Conservation (phyloP, 345 rosid genomes). For the Erucastrum elatum region DNA sequence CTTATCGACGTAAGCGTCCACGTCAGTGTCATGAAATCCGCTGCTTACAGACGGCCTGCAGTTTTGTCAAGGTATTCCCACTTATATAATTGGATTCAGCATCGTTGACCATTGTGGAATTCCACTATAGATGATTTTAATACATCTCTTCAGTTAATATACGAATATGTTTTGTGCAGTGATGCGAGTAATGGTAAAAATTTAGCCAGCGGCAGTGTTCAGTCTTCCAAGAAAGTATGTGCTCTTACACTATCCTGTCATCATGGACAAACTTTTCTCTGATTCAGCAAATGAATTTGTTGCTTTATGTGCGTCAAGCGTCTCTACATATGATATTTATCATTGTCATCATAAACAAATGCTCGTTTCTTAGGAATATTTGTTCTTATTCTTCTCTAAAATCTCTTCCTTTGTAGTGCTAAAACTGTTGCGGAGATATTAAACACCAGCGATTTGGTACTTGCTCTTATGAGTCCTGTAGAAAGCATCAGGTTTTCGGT, state of each 20-base stretch:
- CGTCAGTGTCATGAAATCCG: slow-evolving; percentile 64
- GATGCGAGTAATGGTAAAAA: slow-evolving; percentile 39
- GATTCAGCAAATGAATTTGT: not conserved
- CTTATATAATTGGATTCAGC: slow-evolving; percentile 25
- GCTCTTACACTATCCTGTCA: slow-evolving; percentile 11
- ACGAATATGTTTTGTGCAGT: slow-evolving; percentile 50
- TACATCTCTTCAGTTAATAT: slow-evolving; percentile 8
- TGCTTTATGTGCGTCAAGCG: not conserved
- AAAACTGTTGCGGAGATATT: not conserved
- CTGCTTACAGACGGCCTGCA: slow-evolving; percentile 45
- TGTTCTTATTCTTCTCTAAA: slow-evolving; percentile 1
- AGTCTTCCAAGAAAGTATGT: slow-evolving; percentile 61
- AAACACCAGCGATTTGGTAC: too few species aligned
- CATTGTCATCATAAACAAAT: not conserved
- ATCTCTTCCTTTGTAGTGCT: not conserved
- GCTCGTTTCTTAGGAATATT: not conserved
- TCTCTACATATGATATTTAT: not conserved
- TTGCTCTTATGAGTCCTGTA: too few species aligned
- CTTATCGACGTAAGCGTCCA: slow-evolving; percentile 84
- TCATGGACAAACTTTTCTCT: not conserved
- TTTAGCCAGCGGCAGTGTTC: slow-evolving; percentile 45
- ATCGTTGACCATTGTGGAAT: slow-evolving; percentile 3
- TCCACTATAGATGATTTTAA: not conserved
- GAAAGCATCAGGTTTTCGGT: too few species aligned
- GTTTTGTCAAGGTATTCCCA: slow-evolving; percentile 66